Conservation (phyloP, 129 eudicot species). For the Helianthus annuus region DNA sequence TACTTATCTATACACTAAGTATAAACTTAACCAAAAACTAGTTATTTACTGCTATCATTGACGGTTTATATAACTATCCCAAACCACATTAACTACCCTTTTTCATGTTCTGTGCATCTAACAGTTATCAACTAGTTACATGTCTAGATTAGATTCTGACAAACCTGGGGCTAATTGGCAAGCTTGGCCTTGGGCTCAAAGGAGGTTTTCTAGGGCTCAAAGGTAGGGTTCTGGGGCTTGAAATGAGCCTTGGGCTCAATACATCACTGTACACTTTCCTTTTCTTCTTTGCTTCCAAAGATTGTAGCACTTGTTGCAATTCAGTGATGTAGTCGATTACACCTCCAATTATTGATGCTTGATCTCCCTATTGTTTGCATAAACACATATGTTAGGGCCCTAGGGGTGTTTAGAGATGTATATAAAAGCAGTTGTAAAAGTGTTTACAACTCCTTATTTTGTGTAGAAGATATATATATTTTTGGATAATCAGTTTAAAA, state of each 20-base stretch:
- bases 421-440: no score
- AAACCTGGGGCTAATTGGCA: constrained; percentile 74
- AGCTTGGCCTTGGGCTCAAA: constrained; percentile 72
- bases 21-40: neutral
- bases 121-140: neutral
- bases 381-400: neutral
- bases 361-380: constrained; percentile 69
- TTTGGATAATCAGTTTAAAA: neutral
- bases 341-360: constrained; percentile 98
- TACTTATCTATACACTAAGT: neutral
- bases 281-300: constrained; percentile 90
- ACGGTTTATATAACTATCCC: neutral
- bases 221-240: constrained; percentile 77
- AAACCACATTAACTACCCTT: neutral
- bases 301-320: constrained; percentile 82
- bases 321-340: constrained; percentile 88
- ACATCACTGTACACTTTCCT: constrained; percentile 76
- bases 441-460: neutral
- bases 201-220: constrained; percentile 89
- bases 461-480: neutral
- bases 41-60: neutral
- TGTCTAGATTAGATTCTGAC: neutral
- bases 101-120: neutral
- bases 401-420: neutral
- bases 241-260: constrained; percentile 64